Evolutionary conservation across 2,329 filamentous ascomycete species (phyloP).

Genomic region (Trichoderma aggressivum): DNA sequence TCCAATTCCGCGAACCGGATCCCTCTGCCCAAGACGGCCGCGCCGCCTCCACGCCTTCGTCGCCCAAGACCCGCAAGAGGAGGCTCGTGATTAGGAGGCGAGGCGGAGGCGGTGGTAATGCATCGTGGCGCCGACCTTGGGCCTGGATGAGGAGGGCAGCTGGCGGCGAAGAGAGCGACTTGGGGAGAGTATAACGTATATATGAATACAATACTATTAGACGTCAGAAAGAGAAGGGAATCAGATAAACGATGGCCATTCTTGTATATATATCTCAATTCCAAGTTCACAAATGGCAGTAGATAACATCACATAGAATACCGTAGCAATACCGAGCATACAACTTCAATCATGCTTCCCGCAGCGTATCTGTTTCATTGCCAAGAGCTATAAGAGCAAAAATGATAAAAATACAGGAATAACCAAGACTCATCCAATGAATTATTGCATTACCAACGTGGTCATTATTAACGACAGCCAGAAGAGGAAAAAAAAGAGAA

Average conservation of each 20-base stretch:
- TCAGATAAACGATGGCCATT: background rate
- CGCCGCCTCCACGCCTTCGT: background rate
- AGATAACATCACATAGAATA: background rate
- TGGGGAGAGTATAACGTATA: conserved; percentile 4
- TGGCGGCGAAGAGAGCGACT: background rate
- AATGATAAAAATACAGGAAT: background rate
- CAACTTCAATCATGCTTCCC: background rate
- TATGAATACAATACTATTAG: background rate
- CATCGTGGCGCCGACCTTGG: background rate
- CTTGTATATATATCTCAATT: background rate
- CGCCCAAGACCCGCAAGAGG: conserved; percentile 21
- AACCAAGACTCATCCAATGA: background rate
- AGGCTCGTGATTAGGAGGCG: conserved; percentile 19
- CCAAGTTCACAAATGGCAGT: background rate
- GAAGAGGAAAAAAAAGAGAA: background rate
- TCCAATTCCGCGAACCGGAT: background rate
- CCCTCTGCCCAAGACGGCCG: background rate
- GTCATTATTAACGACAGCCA: conserved; percentile 7
- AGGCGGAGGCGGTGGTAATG: background rate
- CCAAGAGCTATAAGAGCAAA: background rate
- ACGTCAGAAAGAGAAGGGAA: background rate
- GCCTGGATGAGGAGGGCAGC: conserved; percentile 4
- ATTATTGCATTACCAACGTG: conserved; percentile 16
- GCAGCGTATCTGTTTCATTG: conserved; percentile 2
- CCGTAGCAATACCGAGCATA: background rate